Base-by-base conservation (phyloP, 192 early-diverging fungal genomes). In the Coemansia sp. region DNA sequence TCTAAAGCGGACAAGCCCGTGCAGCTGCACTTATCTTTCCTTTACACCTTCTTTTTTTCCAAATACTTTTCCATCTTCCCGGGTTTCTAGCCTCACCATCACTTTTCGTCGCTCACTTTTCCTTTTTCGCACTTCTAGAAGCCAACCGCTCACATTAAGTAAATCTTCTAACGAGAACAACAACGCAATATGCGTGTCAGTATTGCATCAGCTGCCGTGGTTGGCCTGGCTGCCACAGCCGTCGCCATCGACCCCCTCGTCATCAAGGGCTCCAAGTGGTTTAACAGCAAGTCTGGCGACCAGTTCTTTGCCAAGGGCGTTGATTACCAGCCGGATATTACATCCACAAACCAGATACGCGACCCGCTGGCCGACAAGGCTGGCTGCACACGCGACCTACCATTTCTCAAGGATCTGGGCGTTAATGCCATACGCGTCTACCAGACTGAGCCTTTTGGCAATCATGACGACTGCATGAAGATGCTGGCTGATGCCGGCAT, bases 261-360 rank as follows among this genome's bases (percentile, higher is more conserved):
- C n/a, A 89, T 89, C 78, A 88, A 89, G 66, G 90, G 89, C 36
- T 82, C 80, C 63, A 89, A 88, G 67, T 87, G 89, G 64, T 92
- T 89, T 62, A 87, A 90, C 66, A 70, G 80, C 7, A 87, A 88
- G 53, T 86, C 88, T 4, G 86, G 88, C 73, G 83, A 88, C 31
- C 89, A 92, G 70, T 88, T 90, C 74, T 92, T 84, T 55, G 86
- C 90, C 75, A 92, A 90, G 71, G 90, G 89, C 27, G 81, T 90
- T 5, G 86, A 87, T 1, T 92, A 92, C 57, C 90, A 90, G 68
- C 90, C 90, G 22, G 75, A 78, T 57, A 74, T 81, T 19, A 77
- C 78, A 1, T 54, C 78, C 22, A 69, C 63, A 21, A 50, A 51
- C 42, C 74, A 77, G 27, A 71, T 61, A 33, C 63, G 59, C 14